Evolutionary conservation across 179 eudicot genomes (phyloP), one percentile per base, ranked within the genome.

Genomic region (Silene noctiflora): DNA sequence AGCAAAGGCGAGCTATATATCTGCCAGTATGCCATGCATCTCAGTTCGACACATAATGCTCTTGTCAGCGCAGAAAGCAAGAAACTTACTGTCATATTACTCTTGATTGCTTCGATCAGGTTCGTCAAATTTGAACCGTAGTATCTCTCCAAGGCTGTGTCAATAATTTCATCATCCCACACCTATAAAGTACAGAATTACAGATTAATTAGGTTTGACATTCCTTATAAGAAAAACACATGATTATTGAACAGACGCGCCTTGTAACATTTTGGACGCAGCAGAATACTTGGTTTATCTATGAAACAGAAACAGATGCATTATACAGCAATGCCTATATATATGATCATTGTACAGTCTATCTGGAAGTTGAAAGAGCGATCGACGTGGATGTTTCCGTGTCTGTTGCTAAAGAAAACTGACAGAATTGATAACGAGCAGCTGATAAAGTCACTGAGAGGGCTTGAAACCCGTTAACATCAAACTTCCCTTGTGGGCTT

Each of bases 91-190:
- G 94, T 83, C 24, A 93, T 85, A 78, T 89, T 93, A 33, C 62
- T 84, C 70, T 86, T 87, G 62, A 93, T 83, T 16, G 96, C 82
- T 81, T 84, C 79, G 65, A 88, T 91, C 88, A 93, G 80, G 25
- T 44, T 73, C 6, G 85, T 75, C 61, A 93, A 76, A 82, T 91
- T 87, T 9, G 77, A 69, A 69, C 62, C 71, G 72, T 93, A 93
- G 83, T 85, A 93, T 83, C 84, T 84, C 85, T 88, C 84, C 79
- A 89, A 22, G 29, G 96, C 94, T 60, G 91, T 85, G 39, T 93
- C 90, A 33, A 93, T 93, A 66, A 91, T 90, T 83, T 75, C 64
- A 12, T 75, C 84, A 80, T 93, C 98, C 98, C 98, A 93, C 24
- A 93, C 91, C 98, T 93, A 81, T 17, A 3, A 6, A 71, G 2